phyloP scores from a whole-genome alignment of 257 asterid genomes.

The Ilex asprella region DNA sequence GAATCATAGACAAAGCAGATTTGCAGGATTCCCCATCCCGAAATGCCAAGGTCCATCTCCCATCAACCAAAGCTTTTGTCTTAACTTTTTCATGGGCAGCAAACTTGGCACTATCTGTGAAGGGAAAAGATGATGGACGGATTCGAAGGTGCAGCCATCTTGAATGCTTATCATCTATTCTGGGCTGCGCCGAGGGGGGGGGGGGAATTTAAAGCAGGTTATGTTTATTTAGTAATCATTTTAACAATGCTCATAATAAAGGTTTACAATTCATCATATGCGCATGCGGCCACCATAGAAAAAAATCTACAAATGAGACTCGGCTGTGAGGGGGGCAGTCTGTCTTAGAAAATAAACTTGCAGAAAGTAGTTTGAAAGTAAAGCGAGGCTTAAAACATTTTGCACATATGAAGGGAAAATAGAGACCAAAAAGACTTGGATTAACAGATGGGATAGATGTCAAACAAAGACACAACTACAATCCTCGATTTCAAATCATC shows the following conservation, averaged over 20 bases:
- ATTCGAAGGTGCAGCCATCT: conserved; percentile 96
- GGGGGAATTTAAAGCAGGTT: neutral
- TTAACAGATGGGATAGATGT: too few species aligned
- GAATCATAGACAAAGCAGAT: conserved; percentile 59
- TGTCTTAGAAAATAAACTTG: too few species aligned
- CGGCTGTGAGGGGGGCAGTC: neutral
- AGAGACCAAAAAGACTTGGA: too few species aligned
- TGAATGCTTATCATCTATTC: conserved; percentile 66
- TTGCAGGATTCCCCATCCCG: conserved; percentile 72
- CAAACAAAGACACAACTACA: too few species aligned
- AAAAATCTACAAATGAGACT: neutral
- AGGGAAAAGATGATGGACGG: conserved; percentile 73
- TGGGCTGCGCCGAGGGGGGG: conserved; percentile 54
- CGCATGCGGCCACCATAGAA: neutral
- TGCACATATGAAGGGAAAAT: too few species aligned
- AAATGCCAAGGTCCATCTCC: conserved; percentile 96
- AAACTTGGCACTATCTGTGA: conserved; percentile 34
- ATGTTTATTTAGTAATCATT: neutral
- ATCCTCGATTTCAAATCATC: neutral
- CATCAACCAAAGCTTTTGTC: conserved; percentile 71
- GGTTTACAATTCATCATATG: neutral
- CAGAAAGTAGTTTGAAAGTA: too few species aligned
- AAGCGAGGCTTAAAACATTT: too few species aligned
- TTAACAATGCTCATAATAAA: neutral
- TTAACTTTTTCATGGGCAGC: conserved; percentile 48